phyloP scores from a whole-genome alignment of 2,329 filamentous ascomycete species.

The Penicillium sp. region DNA sequence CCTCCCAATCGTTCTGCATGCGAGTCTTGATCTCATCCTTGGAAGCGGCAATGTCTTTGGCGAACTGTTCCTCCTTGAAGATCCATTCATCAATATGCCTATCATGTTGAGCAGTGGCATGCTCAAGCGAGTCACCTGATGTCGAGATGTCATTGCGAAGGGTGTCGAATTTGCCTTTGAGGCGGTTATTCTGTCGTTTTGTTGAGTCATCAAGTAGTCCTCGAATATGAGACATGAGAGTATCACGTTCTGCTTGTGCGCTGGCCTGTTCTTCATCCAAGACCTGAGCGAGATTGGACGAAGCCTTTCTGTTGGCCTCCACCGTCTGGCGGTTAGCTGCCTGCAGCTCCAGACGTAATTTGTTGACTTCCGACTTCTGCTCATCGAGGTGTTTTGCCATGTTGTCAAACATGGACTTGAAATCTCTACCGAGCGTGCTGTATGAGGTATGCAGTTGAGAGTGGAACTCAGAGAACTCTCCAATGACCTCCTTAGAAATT shows the following conservation, averaged over 20 bases:
- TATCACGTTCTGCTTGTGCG: conserved; percentile 71
- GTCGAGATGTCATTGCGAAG: conserved; percentile 66
- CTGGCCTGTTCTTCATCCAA: conserved; percentile 75
- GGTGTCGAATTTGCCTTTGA: conserved; percentile 63
- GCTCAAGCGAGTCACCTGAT: conserved; percentile 66
- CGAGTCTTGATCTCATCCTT: conserved; percentile 76
- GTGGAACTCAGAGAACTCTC: conserved; percentile 83
- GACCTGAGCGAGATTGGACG: conserved; percentile 66
- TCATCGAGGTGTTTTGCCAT: conserved; percentile 71
- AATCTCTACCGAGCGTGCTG: conserved; percentile 77
- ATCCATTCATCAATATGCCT: conserved; percentile 75
- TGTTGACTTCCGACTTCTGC: conserved; percentile 75
- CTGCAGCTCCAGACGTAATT: conserved; percentile 70
- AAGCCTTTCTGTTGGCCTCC: conserved; percentile 67
- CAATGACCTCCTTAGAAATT: conserved; percentile 86
- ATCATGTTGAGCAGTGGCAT: conserved; percentile 65
- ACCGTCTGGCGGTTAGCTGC: conserved; percentile 68
- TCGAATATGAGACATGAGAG: conserved; percentile 74
- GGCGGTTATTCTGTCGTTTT: conserved; percentile 69
- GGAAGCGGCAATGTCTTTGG: conserved; percentile 71
- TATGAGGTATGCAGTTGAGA: conserved; percentile 81
- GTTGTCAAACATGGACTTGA: conserved; percentile 82
- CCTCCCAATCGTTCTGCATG: conserved; percentile 83
- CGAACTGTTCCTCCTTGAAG: conserved; percentile 65
- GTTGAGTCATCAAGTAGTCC: conserved; percentile 74